Conservation (phyloP, 371 early-diverging fungal species). For the Rhizomucor miehei region DNA sequence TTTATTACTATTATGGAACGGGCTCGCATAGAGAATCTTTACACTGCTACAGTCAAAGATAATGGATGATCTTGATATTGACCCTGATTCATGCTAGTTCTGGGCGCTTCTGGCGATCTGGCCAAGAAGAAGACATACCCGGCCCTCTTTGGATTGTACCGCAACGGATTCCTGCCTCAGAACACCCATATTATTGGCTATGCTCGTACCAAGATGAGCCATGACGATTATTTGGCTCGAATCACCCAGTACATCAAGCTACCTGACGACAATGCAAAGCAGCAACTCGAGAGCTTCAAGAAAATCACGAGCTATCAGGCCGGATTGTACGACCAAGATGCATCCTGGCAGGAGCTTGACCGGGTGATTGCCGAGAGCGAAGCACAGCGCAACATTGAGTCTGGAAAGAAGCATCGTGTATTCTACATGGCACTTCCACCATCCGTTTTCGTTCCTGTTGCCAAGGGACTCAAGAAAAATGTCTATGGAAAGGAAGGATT, state of each 20-base stretch:
- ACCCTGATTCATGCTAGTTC: conserved; percentile 40
- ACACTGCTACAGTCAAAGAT: too few species aligned
- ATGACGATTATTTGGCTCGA: conserved; percentile 78
- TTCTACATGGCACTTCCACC: conserved; percentile 98
- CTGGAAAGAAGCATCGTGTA: conserved; percentile 47
- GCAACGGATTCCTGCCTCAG: conserved; percentile 69
- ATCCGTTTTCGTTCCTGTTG: conserved; percentile 86
- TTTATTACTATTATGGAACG: not conserved
- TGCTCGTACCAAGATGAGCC: conserved; percentile 84
- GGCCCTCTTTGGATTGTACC: conserved; percentile 85
- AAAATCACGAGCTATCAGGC: conserved; percentile 75
- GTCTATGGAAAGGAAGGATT: conserved; percentile 58
- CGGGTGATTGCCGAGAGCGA: conserved; percentile 54
- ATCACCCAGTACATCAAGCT: conserved; percentile 78
- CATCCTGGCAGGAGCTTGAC: conserved; percentile 68
- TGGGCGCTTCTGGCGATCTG: conserved; percentile 91
- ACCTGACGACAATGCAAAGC: conserved; percentile 5
- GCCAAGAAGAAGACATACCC: conserved; percentile 99
- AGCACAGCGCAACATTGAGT: conserved; percentile 18
- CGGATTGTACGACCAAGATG: conserved; percentile 90
- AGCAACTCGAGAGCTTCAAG: conserved; percentile 68
- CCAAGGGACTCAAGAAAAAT: conserved; percentile 72
- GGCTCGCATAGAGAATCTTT: not conserved
- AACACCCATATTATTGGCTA: conserved; percentile 89
- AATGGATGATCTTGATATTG: not conserved